Evolutionary conservation across 371 early-diverging fungal genomes (phyloP), one percentile per base, ranked within the genome.

Genomic region (Apophysomyces elegans): DNA sequence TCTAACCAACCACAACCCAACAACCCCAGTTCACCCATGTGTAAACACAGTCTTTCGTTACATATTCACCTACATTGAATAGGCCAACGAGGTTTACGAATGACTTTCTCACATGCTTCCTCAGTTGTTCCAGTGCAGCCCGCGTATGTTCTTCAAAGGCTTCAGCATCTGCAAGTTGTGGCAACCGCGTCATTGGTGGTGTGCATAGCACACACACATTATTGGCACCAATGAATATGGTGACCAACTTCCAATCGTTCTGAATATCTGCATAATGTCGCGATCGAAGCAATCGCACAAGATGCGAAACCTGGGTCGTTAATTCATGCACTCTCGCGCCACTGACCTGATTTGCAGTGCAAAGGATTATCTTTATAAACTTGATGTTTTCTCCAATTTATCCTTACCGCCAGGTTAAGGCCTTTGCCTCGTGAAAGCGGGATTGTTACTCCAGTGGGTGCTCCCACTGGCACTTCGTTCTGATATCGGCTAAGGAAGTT

Each of bases 161-260:
- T 56, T 84, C 84, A 11, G 81, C 84, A 47, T 77, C 76, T 1
- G 88, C 83, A 38, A 75, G 65, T 11, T 66, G 63, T 14, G 80
- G 80, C 8, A 79, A 63, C 7, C 64, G 57, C 2, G 78, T 78
- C 35, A 74, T 37, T 1, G 77, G 76, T 13, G 76, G 76, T 6
- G 71, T 72, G 62, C 88, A 88, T 36, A 86, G 70, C 0, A 76
- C 76, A 74, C 91, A 91, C 41, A 88, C 80, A 61, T 91, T 89
- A 66, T 91, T 91, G 37, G 84, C 87, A 7, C 91, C 91, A 61
- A 91, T 88, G 64, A 91, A 89, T 16, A 91, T 37, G 0, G 86
- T 87, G 21, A 86, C 76, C 37, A 91, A 59, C 71, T 91, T 91
- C 86, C 86, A 91, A 44, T 86, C 87, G 32, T 86, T 71, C 41